A percentile compares a stretch with the other conserved stretches of the same genome.
These are phyloP conservation scores for Fusarium sp. DNA, from an alignment of 2,329 filamentous ascomycete species.

Conservation along the genomic window DNA sequence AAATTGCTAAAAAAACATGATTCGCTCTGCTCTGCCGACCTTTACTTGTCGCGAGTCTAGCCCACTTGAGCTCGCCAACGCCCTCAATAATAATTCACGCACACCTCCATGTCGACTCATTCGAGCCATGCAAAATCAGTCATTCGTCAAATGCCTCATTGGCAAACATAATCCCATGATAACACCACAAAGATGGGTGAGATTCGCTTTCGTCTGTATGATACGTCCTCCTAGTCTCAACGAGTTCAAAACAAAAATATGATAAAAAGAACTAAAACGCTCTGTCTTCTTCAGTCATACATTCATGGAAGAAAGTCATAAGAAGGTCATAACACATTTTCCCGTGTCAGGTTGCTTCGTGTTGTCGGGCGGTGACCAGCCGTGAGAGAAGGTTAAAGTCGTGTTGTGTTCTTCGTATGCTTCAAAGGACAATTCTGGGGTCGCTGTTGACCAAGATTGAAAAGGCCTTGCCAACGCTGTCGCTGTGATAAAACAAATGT, in stretches of 20 bases:
- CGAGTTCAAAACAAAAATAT: conserved; percentile 39
- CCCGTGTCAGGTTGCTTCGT: conserved; percentile 49
- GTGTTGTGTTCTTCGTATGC: conserved; percentile 34
- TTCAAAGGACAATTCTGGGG: conserved; percentile 42
- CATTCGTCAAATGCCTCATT: conserved; percentile 47
- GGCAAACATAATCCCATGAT: conserved; percentile 49
- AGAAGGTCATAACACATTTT: conserved; percentile 53
- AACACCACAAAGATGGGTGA: conserved; percentile 37
- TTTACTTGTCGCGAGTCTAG: conserved; percentile 41
- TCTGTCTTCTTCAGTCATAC: conserved; percentile 57
- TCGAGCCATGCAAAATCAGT: conserved; percentile 44
- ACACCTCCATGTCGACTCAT: conserved; percentile 42
- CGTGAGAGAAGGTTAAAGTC: conserved; percentile 48
- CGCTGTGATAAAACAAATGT: conserved; percentile 54
- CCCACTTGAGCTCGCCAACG: conserved; percentile 49
- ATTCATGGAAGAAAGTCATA: conserved; percentile 55
- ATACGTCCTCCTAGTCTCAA: conserved; percentile 33
- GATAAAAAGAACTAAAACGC: conserved; percentile 44
- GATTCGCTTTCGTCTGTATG: conserved; percentile 43
- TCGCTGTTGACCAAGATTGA: conserved; percentile 49
- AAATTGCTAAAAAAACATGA: conserved; percentile 39
- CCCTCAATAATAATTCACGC: conserved; percentile 44
- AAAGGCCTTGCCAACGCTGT: conserved; percentile 57
- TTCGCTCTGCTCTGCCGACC: conserved; percentile 40
- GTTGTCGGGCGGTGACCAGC: conserved; percentile 50